Base-by-base conservation (phyloP, 2,329 filamentous ascomycete species). In the Sphaerulina musiva region DNA sequence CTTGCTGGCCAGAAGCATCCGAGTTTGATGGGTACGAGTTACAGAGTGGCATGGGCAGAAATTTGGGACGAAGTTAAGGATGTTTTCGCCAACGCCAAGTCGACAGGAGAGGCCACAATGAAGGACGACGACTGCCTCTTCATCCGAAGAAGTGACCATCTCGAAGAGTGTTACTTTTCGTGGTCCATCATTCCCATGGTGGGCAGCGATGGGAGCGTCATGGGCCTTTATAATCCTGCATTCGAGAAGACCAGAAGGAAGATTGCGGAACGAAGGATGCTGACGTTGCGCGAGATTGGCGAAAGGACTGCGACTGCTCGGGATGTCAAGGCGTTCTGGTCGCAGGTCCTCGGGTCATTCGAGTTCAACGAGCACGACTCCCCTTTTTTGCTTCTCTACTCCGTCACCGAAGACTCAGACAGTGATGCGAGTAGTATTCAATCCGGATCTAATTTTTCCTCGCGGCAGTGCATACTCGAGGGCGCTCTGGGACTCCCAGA, bases 41-140 rank as follows among this genome's bases (percentile, higher is more conserved):
- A 90, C 63, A 72, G 74, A 43, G 61, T 57, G 26, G 83, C 80
- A 1, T 91, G 87, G 86, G 59, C 76, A 0, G 87, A 92, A 66
- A 85, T 92, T 5, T 91, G 86, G 86, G 74, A 81, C 20, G 80
- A 84, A 4, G 77, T 92, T 9, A 78, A 83, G 59, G 82, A 82
- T 2, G 78, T 87, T 0, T 87, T 93, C 59, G 74, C 78, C 14
- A 82, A 76, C 56, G 88, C 87, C 0, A 80, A 79, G 68, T 70
- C 79, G 39, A 85, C 83, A 4, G 89, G 87, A 0, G 84, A 90
- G 71, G 85, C 87, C 0, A 89, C 84, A 0, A 88, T 91, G 85
- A 92, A 90, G 68, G 84, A 91, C 60, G 88, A 93, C 62, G 86
- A 92, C 59, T 82, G 82, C 53, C 74, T 92, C 1, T 89, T 90